Evolutionary conservation across 75 land plant genomes (phyloP), one percentile per base, ranked within the genome.

Genomic region (Pinus taeda): DNA sequence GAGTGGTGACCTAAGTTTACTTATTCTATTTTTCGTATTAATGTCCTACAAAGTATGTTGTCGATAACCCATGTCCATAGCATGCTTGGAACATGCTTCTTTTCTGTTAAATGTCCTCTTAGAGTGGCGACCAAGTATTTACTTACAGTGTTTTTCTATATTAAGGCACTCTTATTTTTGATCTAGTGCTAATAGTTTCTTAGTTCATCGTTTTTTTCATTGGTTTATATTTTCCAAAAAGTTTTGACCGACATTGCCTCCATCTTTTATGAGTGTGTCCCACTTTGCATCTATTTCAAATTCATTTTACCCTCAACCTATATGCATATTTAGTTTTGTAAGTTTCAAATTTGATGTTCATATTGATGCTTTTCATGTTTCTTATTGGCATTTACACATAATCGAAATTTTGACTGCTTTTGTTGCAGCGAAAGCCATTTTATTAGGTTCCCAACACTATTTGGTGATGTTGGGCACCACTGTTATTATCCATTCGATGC

Each of bases 381-480:
- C 20, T 60, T 59, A 20, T 60, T 7, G 4, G 30, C 4, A 15
- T 60, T 62, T 61, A 30, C 7, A n/a, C 39, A 62, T 22, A 11
- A 12, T 72, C 73, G 30, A 42, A 24, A 73, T 29, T 55, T 24
- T 73, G 45, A 20, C 15, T 45, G 18, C 66, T 33, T 37, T 1
- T 81, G n/a, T 37, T 86, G 85, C 99, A 97, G 99, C 93, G 21
- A 94, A 97, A 78, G 98, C 99, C 2, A 92, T 91, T 36, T 76
- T 95, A 15, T 90, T 97, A 64, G 99, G 98, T 30, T 97, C 95
- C 79, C 99, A 97, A 74, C 99, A 97, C 76, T 97, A 86, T 72
- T 55, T 97, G 30, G 95, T 92, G 22, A 93, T 95, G 94, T 85
- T 97, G 15, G 98, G 99, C 24, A 92, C 98, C 15, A 89, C 96